Base-by-base conservation (phyloP, 1,284 basidiomycete genomes). In the Entoloma clypeatum region DNA sequence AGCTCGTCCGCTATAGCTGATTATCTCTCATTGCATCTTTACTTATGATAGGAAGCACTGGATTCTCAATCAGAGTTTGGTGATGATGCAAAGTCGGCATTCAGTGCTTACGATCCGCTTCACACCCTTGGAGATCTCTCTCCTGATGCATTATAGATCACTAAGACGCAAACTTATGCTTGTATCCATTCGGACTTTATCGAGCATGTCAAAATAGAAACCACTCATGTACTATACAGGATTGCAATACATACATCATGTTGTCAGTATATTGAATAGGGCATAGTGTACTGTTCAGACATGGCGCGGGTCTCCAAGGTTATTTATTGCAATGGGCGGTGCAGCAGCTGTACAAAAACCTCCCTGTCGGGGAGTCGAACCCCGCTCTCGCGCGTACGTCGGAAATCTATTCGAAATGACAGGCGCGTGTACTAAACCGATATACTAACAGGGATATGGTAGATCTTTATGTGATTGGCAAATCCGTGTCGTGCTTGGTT, bases 91-190 rank as follows among this genome's bases (percentile, higher is more conserved):
- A 75, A 68, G 32, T 81, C 83, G 4, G 64, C 77, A 7, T 71
- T 72, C 51, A 86, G 82, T 51, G 62, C 63, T 26, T 69, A 67
- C 24, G 57, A 60, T 42, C 84, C 86, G 29, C 53, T 70, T 31
- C 78, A 81, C 52, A 79, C 77, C 0, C 65, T 89, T 16, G 81
- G 82, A 21, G 87, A 91, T 50, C 66, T 89, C 29, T 89, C 86
- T 11, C 87, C 87, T 2, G 79, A 86, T 44, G 87, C 87, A 11
- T 59, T 88, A 49, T 88, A 76, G 51, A 46, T 35, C 17, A 38
- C 16, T 27, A 7, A 19, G 9, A n/a, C 14, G 11, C 33, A 23
- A 24, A 16, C 22, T 10, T 18, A 4, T 13, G 21, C 4, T 7
- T 8, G 18, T 5, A n/a, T n/a, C n/a, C n/a, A n/a, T n/a, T n/a